Evolutionary conservation across 345 rosid species (phyloP).

Genomic region (Salix arbutifolia): DNA sequence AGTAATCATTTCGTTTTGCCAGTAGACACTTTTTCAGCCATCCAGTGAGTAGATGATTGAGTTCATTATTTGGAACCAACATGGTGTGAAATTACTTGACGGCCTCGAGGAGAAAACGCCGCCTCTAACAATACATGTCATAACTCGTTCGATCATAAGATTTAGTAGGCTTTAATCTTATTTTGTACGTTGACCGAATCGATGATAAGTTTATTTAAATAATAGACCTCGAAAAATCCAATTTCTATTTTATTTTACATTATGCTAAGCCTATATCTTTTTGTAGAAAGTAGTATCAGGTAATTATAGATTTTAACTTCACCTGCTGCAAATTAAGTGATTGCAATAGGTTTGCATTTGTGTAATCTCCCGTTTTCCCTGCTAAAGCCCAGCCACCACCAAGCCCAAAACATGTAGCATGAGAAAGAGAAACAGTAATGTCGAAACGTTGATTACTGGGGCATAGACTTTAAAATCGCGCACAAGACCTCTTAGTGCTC

Average conservation of each 20-base stretch:
- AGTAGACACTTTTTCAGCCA: background rate
- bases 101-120: slow-evolving; percentile 1
- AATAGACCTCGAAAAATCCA: background rate
- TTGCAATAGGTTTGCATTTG: background rate
- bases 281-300: background rate
- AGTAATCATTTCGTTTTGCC: background rate
- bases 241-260: background rate
- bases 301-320: background rate
- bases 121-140: background rate
- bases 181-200: background rate
- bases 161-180: background rate
- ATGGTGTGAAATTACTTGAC: background rate
- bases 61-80: background rate
- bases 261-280: background rate
- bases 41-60: background rate
- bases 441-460: background rate
- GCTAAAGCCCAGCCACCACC: background rate
- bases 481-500: background rate
- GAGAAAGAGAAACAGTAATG: background rate
- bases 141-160: background rate
- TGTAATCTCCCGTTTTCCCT: background rate
- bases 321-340: background rate
- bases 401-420: background rate
- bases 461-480: background rate
- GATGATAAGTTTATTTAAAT: background rate